Conservation (phyloP, 2,329 filamentous ascomycete genomes). For the Xylariaceae sp. region DNA sequence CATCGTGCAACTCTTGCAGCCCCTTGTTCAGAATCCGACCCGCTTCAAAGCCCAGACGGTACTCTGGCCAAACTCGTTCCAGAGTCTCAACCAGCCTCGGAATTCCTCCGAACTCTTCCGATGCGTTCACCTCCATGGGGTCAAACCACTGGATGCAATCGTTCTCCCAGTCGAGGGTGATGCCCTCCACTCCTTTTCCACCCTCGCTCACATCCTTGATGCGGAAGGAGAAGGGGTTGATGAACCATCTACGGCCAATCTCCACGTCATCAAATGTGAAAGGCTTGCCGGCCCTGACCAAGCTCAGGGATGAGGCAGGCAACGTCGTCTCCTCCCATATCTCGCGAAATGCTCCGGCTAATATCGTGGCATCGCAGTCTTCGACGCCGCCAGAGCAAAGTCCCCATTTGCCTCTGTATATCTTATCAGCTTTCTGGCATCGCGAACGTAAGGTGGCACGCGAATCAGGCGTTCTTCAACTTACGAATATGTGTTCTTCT, state of each 20-base stretch:
- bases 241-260: conserved; percentile 54
- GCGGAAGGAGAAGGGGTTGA: conserved; percentile 57
- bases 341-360: conserved; percentile 57
- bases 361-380: conserved; percentile 44
- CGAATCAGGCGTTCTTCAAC: conserved; percentile 17
- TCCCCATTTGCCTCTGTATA: conserved; percentile 48
- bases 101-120: conserved; percentile 46
- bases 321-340: conserved; percentile 58
- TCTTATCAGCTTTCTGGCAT: background rate
- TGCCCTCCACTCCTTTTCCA: conserved; percentile 39
- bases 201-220: conserved; percentile 39
- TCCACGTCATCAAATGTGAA: conserved; percentile 52
- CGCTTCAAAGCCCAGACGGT: conserved; percentile 43
- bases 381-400: conserved; percentile 60
- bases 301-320: conserved; percentile 39
- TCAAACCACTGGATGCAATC: conserved; percentile 53
- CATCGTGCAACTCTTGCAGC: conserved; percentile 45
- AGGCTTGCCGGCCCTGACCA: conserved; percentile 53
- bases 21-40: conserved; percentile 42
- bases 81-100: conserved; percentile 54
- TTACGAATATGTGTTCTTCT: conserved; percentile 55
- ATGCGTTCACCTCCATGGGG: conserved; percentile 44
- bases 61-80: conserved; percentile 54
- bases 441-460: background rate
- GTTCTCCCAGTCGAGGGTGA: conserved; percentile 59